Evolutionary conservation across 202 grass and related monocot genomes (phyloP).

Genomic region (Elaeis oleifera): DNA sequence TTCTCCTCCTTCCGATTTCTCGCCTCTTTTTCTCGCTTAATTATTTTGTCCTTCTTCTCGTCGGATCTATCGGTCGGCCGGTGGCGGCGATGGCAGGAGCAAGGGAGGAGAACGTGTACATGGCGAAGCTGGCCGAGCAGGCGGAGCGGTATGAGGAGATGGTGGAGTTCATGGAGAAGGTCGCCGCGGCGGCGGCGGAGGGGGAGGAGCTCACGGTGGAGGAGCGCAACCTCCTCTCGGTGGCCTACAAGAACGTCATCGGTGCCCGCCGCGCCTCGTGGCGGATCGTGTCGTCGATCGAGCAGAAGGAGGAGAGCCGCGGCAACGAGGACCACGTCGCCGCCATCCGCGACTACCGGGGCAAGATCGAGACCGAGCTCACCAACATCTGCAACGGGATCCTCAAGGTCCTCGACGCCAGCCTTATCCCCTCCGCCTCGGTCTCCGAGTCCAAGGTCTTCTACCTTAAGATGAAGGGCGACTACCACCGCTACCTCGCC

Average conservation of each 20-base stretch:
- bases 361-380: slow-evolving; percentile 9
- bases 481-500: slow-evolving; percentile 21
- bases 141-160: slow-evolving; percentile 17
- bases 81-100: not conserved
- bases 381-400: slow-evolving; percentile 2
- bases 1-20: no score
- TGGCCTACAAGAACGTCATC: slow-evolving; percentile 17
- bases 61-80: no score
- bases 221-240: slow-evolving; percentile 17
- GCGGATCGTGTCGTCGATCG: slow-evolving; percentile 4
- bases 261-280: slow-evolving; percentile 5
- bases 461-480: slow-evolving; percentile 23
- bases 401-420: not conserved
- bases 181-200: not conserved
- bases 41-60: no score
- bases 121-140: slow-evolving; percentile 13
- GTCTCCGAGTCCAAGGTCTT: not conserved
- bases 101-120: slow-evolving; percentile 7
- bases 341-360: slow-evolving; percentile 5
- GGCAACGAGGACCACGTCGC: slow-evolving; percentile 1
- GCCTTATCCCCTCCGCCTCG: not conserved
- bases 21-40: no score
- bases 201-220: slow-evolving; percentile 15
- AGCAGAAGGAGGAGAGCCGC: slow-evolving; percentile 11
- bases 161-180: slow-evolving; percentile 19